Percentiles rank a stretch among this genome's conserved stretches.
Conservation (phyloP, 2,329 filamentous ascomycete species). For the Ophioceras dolichostomum region DNA sequence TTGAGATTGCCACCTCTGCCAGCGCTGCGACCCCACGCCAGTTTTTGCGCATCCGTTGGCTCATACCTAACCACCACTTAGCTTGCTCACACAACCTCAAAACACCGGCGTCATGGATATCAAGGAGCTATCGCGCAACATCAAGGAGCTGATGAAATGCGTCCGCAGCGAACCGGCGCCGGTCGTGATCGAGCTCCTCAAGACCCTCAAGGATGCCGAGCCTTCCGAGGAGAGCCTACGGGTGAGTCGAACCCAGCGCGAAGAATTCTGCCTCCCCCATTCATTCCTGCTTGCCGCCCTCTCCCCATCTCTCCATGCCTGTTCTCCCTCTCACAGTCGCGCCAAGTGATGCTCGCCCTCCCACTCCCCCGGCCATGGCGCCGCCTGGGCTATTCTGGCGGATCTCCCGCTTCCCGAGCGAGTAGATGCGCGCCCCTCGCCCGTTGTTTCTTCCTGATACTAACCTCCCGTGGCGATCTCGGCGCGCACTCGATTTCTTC, state of each 20-base stretch:
- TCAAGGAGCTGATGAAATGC: conserved; percentile 72
- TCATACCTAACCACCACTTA: too few relatives aligned
- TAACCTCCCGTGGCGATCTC: too few relatives aligned
- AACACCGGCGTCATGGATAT: conserved; percentile 51
- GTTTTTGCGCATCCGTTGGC: background rate
- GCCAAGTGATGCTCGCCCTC: too few relatives aligned
- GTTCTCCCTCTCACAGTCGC: background rate
- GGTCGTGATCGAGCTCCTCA: conserved; percentile 62
- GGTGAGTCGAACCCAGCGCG: conserved; percentile 38
- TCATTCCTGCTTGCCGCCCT: background rate
- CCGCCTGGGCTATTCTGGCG: background rate
- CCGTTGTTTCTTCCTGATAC: background rate
- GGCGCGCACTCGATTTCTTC: background rate
- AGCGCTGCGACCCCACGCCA: too few relatives aligned
- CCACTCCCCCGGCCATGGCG: too few relatives aligned
- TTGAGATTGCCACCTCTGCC: too few relatives aligned
- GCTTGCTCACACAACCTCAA: too few relatives aligned
- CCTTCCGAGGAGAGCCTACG: conserved; percentile 85
- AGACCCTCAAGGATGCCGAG: conserved; percentile 64
- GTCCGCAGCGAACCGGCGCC: conserved; percentile 63
- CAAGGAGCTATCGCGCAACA: conserved; percentile 66
- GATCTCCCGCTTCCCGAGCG: background rate
- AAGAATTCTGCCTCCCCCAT: too few relatives aligned
- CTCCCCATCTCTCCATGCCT: conserved; percentile 1
- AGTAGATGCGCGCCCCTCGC: background rate